phyloP scores from a whole-genome alignment of 129 eudicot genomes.

The Deinandra increscens region DNA sequence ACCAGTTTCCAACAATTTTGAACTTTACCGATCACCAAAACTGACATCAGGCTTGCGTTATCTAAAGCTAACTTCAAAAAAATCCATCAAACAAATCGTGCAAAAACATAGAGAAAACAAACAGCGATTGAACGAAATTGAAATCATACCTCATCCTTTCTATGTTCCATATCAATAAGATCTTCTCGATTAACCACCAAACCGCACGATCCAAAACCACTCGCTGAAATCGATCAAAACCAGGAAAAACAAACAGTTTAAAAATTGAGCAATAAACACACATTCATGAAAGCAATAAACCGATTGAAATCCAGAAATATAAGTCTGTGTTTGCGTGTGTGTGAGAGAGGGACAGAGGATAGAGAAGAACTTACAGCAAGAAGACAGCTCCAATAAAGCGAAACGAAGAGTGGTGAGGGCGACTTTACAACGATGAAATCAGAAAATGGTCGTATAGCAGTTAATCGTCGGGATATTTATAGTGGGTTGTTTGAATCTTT shows the following conservation, averaged over 20 bases:
- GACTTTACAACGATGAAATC: background rate
- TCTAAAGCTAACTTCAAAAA: background rate
- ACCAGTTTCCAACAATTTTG: background rate
- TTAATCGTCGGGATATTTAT: background rate
- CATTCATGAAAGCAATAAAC: background rate
- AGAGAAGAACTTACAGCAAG: conserved; percentile 12
- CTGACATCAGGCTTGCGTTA: background rate
- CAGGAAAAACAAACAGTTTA: background rate
- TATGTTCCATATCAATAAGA: background rate
- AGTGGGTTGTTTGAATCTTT: background rate
- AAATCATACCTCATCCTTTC: conserved; percentile 14
- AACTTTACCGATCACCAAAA: background rate
- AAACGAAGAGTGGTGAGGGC: background rate
- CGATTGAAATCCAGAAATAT: background rate
- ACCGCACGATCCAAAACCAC: background rate
- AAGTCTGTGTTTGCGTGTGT: background rate
- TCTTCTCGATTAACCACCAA: background rate
- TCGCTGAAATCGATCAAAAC: background rate
- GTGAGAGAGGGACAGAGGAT: background rate
- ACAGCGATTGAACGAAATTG: background rate
- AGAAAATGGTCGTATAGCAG: too few relatives aligned
- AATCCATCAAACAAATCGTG: background rate
- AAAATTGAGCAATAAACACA: background rate
- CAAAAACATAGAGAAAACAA: background rate
- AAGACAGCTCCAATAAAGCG: conserved; percentile 7